Base-by-base conservation (phyloP, 2,329 filamentous ascomycete genomes). In the Arthrobotrys entomopaga region DNA sequence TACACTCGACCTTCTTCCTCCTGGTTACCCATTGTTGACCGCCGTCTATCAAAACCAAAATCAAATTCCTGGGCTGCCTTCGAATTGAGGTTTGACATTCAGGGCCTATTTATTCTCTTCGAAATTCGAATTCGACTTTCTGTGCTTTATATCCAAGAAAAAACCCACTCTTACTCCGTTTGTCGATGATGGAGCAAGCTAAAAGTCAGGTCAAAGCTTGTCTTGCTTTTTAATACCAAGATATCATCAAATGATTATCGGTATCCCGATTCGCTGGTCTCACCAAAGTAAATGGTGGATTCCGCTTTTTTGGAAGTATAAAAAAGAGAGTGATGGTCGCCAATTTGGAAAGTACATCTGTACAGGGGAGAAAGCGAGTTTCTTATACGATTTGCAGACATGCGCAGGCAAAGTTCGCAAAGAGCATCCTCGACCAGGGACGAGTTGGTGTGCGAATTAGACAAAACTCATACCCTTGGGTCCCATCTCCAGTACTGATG, bases 241-340 rank as follows among this genome's bases (percentile, higher is more conserved):
- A 61, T 73, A 66, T 73, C 61, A 56, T 66, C 66, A 60, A 48
- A 61, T 24, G 26, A 54, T 61, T 73, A 66, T 73, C 42, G 69
- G 24, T 73, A 66, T 73, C 61, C 63, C 52, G 61, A 34, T 56
- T 73, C 69, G 69, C 61, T 73, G 65, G 69, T 66, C 69, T 63
- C 61, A 73, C 69, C 69, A 63, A 63, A 43, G 26, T n/a, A 60
- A 54, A 63, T 54, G 61, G 65, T 56, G 42, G 29, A 63, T 73
- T 66, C 57, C 60, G 38, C 24, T 61, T 73, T 61, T 73, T 61
- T 40, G 54, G 40, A 42, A 61, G 64, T 66, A 66, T 66, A 57
- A 46, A 73, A 69, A 73, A 73, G 67, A 73, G 61, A 73, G 69
- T 73, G 61, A 58, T 73, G 69, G 69, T 73, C 69, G 69, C 69